Evolutionary conservation across 2,329 filamentous ascomycete genomes (phyloP).

Genomic region (Cladosporium sp.): DNA sequence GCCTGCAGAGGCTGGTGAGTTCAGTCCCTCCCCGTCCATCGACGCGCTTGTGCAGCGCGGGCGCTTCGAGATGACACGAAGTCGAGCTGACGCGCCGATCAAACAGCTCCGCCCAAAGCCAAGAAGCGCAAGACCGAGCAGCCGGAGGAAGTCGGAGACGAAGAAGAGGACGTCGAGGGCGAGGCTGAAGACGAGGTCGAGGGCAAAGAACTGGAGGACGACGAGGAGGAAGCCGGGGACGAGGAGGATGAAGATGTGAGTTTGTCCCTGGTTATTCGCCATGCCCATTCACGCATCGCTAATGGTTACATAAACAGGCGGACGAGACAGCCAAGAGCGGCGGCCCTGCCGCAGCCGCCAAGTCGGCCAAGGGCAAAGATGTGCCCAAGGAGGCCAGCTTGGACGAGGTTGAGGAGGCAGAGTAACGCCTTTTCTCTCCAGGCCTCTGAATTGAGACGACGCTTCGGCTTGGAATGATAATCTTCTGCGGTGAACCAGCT

Average conservation of each 20-base stretch:
- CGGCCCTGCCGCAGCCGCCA: slow-evolving; percentile 27
- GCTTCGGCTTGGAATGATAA: no score
- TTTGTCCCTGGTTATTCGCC: background rate
- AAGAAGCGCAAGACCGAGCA: slow-evolving; percentile 27
- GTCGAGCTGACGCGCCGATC: background rate
- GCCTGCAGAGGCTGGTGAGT: background rate
- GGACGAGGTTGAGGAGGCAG: slow-evolving; percentile 25
- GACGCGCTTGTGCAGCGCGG: background rate
- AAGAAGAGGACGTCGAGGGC: slow-evolving; percentile 15
- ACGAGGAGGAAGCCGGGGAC: slow-evolving; percentile 15
- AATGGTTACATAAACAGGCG: slow-evolving; percentile 10
- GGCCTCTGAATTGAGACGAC: no score
- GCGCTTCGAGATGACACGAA: no score
- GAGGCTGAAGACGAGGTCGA: slow-evolving; percentile 17
- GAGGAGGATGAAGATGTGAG: slow-evolving; percentile 19
- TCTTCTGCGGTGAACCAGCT: no score
- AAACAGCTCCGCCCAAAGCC: slow-evolving; percentile 19
- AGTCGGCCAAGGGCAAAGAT: slow-evolving; percentile 22
- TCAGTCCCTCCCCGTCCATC: background rate
- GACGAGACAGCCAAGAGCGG: slow-evolving; percentile 23
- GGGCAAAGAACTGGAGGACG: slow-evolving; percentile 16
- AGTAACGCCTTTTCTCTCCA: slow-evolving; percentile 2
- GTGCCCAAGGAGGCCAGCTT: slow-evolving; percentile 28
- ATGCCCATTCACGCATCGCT: background rate
- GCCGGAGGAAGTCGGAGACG: slow-evolving; percentile 18